These are phyloP conservation scores for Aquilaria agallochum DNA, from an alignment of 441 rosid genomes.

Conservation along the genomic window DNA sequence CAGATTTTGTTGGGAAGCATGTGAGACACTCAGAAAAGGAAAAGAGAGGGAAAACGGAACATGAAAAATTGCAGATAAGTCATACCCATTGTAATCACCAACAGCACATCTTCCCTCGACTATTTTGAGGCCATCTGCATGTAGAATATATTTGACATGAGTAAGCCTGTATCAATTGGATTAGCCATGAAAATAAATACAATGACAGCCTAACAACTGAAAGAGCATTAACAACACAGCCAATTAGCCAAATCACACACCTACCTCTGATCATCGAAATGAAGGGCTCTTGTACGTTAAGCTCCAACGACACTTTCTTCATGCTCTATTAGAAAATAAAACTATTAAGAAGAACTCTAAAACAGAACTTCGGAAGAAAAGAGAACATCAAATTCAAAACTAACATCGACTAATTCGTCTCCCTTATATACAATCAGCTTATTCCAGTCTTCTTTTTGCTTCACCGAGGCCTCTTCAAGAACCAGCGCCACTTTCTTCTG, in stretches of 20 bases:
- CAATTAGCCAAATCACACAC: neutral
- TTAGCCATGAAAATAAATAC: neutral
- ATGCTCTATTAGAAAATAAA: slow-evolving; percentile 29
- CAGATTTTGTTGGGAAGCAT: no score
- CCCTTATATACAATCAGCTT: slow-evolving; percentile 37
- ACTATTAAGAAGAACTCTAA: slow-evolving; percentile 1
- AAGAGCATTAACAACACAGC: neutral
- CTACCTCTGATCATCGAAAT: slow-evolving; percentile 55
- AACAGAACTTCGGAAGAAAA: neutral
- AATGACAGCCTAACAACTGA: neutral
- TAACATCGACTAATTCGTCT: slow-evolving; percentile 38
- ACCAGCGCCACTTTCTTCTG: slow-evolving; percentile 19
- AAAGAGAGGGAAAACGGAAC: neutral
- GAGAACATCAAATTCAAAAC: neutral
- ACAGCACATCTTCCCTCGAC: slow-evolving; percentile 69
- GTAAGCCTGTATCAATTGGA: neutral
- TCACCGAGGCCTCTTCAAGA: slow-evolving; percentile 26
- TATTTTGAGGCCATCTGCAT: slow-evolving; percentile 60
- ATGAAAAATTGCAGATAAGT: slow-evolving; percentile 1
- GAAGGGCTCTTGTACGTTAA: slow-evolving; percentile 64
- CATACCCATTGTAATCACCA: slow-evolving; percentile 44
- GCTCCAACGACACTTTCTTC: slow-evolving; percentile 31
- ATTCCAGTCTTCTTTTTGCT: slow-evolving; percentile 43
- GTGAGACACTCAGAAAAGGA: no score
- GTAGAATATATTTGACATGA: slow-evolving; percentile 13